A percentile compares a stretch with the other conserved stretches of the same genome.
These are phyloP conservation scores for Fraxinus anomala DNA, from an alignment of 257 asterid genomes.

Conservation along the genomic window DNA sequence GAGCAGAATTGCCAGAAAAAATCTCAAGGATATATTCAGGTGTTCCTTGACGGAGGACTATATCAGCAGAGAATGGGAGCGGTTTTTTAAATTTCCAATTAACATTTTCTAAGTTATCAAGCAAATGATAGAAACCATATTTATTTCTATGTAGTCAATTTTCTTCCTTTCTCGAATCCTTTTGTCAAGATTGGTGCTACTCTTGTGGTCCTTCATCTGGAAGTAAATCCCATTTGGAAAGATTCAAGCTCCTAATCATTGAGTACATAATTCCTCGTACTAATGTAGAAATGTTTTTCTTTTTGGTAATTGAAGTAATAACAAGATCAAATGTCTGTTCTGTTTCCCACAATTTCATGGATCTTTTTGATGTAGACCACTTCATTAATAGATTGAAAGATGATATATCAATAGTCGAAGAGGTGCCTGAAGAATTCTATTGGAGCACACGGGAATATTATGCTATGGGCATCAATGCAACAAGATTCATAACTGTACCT, in stretches of 20 bases:
- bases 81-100: constrained; percentile 13
- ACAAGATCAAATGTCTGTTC: constrained; percentile 10
- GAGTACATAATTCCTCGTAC: constrained; percentile 10
- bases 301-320: constrained; percentile 15
- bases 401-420: constrained; percentile 72
- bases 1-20: constrained; percentile 64
- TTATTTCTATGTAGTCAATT: constrained; percentile 19
- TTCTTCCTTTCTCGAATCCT: constrained; percentile 4
- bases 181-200: constrained; percentile 84
- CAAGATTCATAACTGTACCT: constrained; percentile 85
- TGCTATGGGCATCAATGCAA: constrained; percentile 85
- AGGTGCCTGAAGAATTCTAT: constrained; percentile 75
- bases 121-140: not conserved
- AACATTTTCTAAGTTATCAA: not conserved
- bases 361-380: constrained; percentile 93
- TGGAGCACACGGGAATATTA: constrained; percentile 99
- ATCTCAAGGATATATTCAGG: constrained; percentile 85
- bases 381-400: constrained; percentile 81
- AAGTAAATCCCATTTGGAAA: constrained; percentile 97
- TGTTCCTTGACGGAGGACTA: constrained; percentile 94
- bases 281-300: constrained; percentile 1
- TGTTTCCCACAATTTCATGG: constrained; percentile 70
- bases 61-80: constrained; percentile 99
- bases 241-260: constrained; percentile 72
- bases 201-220: constrained; percentile 85